phyloP scores from a whole-genome alignment of 352 stramenopile species.

The Phytophthora kernoviae region DNA sequence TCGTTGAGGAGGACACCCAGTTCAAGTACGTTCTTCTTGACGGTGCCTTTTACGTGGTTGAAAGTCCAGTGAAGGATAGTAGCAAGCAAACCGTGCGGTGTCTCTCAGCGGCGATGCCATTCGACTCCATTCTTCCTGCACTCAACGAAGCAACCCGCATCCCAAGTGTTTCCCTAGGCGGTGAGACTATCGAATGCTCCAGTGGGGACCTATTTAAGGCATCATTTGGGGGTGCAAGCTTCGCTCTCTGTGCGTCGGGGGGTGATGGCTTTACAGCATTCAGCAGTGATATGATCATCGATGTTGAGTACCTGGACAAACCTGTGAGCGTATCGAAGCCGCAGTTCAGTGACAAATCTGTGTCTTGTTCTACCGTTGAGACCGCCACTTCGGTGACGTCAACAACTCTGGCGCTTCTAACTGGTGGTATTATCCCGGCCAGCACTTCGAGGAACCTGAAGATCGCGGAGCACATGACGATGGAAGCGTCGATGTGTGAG shows the following conservation, averaged over 20 bases:
- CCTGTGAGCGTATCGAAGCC: background rate
- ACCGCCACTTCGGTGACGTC: constrained; percentile 8
- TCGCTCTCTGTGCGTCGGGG: constrained; percentile 31
- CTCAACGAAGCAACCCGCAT: constrained; percentile 17
- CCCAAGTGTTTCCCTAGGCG: constrained; percentile 14
- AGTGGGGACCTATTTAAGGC: constrained; percentile 34
- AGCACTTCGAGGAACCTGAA: constrained; percentile 15
- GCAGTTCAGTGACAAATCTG: constrained; percentile 3
- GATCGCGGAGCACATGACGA: constrained; percentile 10
- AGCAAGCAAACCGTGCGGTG: constrained; percentile 12
- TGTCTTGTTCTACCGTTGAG: constrained; percentile 6
- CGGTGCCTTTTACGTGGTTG: constrained; percentile 22
- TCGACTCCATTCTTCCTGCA: constrained; percentile 28
- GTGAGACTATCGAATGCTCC: constrained; percentile 25
- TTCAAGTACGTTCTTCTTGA: constrained; percentile 34
- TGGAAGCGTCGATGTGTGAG: constrained; percentile 7
- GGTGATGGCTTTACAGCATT: constrained; percentile 31
- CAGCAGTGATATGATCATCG: constrained; percentile 37
- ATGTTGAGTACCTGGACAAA: constrained; percentile 27
- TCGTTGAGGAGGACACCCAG: constrained; percentile 12
- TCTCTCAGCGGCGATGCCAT: constrained; percentile 18
- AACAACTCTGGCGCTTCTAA: constrained; percentile 18
- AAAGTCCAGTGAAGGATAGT: background rate
- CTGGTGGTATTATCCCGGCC: constrained; percentile 4
- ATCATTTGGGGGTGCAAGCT: constrained; percentile 22